Evolutionary conservation across 2,329 filamentous ascomycete species (phyloP).

Genomic region (Elsinoe arachidis): DNA sequence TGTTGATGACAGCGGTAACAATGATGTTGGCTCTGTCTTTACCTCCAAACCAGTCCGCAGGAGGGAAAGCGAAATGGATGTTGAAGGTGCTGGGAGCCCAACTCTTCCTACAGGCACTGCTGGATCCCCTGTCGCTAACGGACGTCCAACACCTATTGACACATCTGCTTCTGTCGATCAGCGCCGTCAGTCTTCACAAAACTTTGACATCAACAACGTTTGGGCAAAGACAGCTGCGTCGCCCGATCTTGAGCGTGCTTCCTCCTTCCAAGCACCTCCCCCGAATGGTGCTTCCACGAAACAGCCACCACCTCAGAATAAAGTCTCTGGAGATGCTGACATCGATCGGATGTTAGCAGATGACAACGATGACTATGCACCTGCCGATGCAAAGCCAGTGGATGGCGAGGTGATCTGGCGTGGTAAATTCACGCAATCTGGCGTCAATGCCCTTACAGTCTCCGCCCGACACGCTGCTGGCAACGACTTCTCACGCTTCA

Average conservation of each 20-base stretch:
- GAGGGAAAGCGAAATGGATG: conserved; percentile 29
- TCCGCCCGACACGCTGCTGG: conserved; percentile 79
- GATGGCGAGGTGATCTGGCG: conserved; percentile 71
- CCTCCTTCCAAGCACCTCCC: conserved; percentile 44
- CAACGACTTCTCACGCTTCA: conserved; percentile 59
- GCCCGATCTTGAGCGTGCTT: conserved; percentile 38
- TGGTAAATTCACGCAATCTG: conserved; percentile 48
- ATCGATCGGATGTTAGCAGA: conserved; percentile 82
- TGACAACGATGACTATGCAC: conserved; percentile 72
- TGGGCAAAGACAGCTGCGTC: conserved; percentile 58
- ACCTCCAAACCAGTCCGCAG: conserved; percentile 38
- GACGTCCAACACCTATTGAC: conserved; percentile 2
- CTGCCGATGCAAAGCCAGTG: conserved; percentile 56
- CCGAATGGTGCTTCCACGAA: conserved; percentile 30
- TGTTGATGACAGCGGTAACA: conserved; percentile 53
- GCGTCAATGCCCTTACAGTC: conserved; percentile 38
- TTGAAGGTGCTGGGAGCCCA: conserved; percentile 12
- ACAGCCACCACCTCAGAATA: conserved; percentile 33
- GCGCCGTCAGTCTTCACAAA: conserved; percentile 29
- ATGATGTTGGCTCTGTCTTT: conserved; percentile 36
- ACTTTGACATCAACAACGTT: conserved; percentile 77
- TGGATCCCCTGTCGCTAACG: conserved; percentile 17
- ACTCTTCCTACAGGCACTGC: conserved; percentile 23
- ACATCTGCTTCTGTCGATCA: conserved; percentile 34
- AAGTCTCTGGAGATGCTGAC: conserved; percentile 70